A percentile compares a stretch with the other conserved stretches of the same genome.
phyloP scores from a whole-genome alignment of 169 alveolate species.

The Plasmodium inui region DNA sequence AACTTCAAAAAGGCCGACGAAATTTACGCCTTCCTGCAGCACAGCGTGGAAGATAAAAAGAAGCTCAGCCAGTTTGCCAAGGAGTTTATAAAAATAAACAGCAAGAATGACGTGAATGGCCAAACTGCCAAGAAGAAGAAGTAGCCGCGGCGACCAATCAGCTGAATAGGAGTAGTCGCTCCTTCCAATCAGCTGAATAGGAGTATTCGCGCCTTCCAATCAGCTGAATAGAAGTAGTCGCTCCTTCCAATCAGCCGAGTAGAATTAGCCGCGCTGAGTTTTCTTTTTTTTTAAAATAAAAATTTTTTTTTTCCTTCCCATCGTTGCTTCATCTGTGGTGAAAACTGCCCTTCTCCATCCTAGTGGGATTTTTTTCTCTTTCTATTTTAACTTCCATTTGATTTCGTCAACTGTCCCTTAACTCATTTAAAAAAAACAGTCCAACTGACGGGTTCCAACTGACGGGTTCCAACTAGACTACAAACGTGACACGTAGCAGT shows the following conservation, averaged over 20 bases:
- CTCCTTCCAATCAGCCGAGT: not conserved
- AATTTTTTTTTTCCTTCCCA: not conserved
- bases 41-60: constrained; percentile 66
- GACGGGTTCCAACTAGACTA: not conserved
- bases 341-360: not conserved
- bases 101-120: constrained; percentile 21
- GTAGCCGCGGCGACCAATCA: not conserved
- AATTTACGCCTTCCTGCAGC: constrained; percentile 67
- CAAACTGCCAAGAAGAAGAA: constrained; percentile 22
- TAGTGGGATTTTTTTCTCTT: not conserved
- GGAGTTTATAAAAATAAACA: constrained; percentile 66
- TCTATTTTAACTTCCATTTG: not conserved
- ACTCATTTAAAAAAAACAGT: not conserved
- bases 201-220: too few relatives aligned
- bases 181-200: too few relatives aligned
- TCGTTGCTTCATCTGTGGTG: not conserved
- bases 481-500: not conserved
- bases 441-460: not conserved
- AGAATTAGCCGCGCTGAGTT: not conserved
- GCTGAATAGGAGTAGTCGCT: too few relatives aligned
- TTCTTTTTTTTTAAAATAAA: not conserved
- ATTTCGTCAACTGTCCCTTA: not conserved
- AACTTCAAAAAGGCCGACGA: constrained; percentile 74
- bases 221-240: not conserved
- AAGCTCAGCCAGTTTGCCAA: constrained; percentile 55